A percentile compares a stretch with the other conserved stretches of the same genome.
phyloP scores from a whole-genome alignment of 805 yeast genomes.

The Saturnispora ahearnii region DNA sequence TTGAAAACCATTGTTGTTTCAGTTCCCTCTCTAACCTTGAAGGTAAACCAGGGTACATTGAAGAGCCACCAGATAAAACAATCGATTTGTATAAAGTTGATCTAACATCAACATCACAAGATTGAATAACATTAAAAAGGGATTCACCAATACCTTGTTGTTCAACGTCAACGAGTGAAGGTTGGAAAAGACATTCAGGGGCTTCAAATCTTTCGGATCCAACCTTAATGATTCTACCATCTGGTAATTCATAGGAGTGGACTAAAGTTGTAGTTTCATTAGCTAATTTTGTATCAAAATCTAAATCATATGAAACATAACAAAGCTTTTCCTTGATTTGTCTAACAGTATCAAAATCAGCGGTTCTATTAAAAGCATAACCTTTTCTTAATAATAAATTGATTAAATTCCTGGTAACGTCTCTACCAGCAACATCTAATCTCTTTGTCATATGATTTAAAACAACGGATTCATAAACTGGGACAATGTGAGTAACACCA shows the following conservation, averaged over 20 bases:
- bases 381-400: slow-evolving; percentile 89
- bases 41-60: slow-evolving; percentile 98
- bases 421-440: slow-evolving; percentile 96
- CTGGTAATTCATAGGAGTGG: slow-evolving; percentile 88
- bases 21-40: slow-evolving; percentile 91
- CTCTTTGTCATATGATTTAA: slow-evolving; percentile 87
- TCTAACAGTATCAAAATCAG: slow-evolving; percentile 97
- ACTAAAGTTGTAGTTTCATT: slow-evolving; percentile 94
- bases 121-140: slow-evolving; percentile 83
- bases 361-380: slow-evolving; percentile 95
- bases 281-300: slow-evolving; percentile 77
- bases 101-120: slow-evolving; percentile 91
- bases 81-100: slow-evolving; percentile 82
- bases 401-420: slow-evolving; percentile 92
- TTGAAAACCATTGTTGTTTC: slow-evolving; percentile 91
- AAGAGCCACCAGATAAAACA: slow-evolving; percentile 94
- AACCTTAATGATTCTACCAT: slow-evolving; percentile 87
- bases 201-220: slow-evolving; percentile 96
- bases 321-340: slow-evolving; percentile 95
- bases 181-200: slow-evolving; percentile 95
- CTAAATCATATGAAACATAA: slow-evolving; percentile 90
- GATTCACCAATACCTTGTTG: slow-evolving; percentile 96
- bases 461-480: slow-evolving; percentile 96
- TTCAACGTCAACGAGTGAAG: slow-evolving; percentile 88
- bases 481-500: slow-evolving; percentile 97